Base-by-base conservation (phyloP, 192 early-diverging fungal genomes). In the Obelidium mucronatum region DNA sequence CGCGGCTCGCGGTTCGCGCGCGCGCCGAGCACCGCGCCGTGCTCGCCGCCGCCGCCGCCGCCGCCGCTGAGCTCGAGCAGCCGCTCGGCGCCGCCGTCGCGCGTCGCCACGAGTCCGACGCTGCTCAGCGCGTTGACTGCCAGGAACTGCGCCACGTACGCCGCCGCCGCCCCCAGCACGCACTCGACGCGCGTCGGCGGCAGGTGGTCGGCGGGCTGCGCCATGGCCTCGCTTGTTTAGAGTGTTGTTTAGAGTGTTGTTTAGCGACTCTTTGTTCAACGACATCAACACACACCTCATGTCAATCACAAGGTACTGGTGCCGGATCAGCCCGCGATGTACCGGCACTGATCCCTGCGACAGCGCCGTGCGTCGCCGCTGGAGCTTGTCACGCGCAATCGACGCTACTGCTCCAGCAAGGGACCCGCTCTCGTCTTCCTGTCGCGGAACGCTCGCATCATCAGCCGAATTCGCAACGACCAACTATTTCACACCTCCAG, bases 41-140 rank as follows among this genome's bases (percentile, higher is more conserved):
- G 94, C 67, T 98, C 94, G 44, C 84, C 89, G 2, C 94, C 93
- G 72, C 97, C 88, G 84, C 81, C 86, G n/a, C n/a, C n/a, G n/a
- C n/a, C n/a, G n/a, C n/a, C n/a, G 55, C 90, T 88, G 66, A 97
- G 74, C n/a, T 97, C 96, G 4, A 93, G 91, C 62, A 95, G 40
- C 78, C 90, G 90, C 78, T 97, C 94, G 1, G 94, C 95, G 62
- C 95, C 76, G 37, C 93, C 94, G 78, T 98, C 94, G 58, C 91
- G 86, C 3, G 93, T 97, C 1, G 90, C 86, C 15, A 98, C 87
- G 2, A 99, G 78, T 15, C 93, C 91, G 33, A 98, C 83, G 81
- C 94, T 94, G 8, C 92, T 92, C 30, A 99, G 91, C 0, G 97
- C 96, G 78, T 99, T 99, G 77, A 97, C 95, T 82, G 97, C 94